Base-by-base conservation (phyloP, 148 eudicot species). In the Nepenthes mirabilis region DNA sequence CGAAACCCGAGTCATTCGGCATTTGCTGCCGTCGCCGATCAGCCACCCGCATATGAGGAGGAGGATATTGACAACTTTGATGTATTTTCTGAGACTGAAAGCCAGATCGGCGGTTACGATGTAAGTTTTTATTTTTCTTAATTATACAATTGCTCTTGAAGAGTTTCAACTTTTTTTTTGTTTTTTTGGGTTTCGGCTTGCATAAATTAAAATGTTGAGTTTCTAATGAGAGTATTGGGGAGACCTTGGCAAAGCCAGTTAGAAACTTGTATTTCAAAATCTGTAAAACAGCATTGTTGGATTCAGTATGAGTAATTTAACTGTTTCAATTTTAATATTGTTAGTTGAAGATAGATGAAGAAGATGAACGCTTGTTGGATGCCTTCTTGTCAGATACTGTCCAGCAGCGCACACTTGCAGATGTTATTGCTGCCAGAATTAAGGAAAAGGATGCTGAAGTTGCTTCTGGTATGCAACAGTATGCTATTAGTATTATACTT, bases 361-460 rank as follows among this genome's bases (percentile, higher is more conserved):
- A 82, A 9, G 98, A 88, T 47, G 96, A 83, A 70, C 77, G 72
- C 68, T 72, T 93, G 74, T 69, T 93, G 59, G 96, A 93, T 37
- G 80, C 91, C n/a, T 93, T 93, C 64, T 66, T 82, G 34, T 83
- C 83, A 0, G 85, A 71, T 68, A 79, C 82, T 65, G 73, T 69
- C 9, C 83, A 77, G 90, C 87, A 83, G 55, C 82, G 75, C 36
- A 86, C 96, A 2, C 79, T 93, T 54, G 96, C 83, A 1, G 96
- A 88, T 72, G 64, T 88, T 40, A 82, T 91, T 65, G 80, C 87
- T 58, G 76, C 79, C 51, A 80, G 76, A 68, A 85, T 88, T 34
- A 86, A 79, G 63, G 78, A 78, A 57, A 82, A 77, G 57, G 85
- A 83, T 79, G 82, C 76, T 14, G 78, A 74, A 67, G 73, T 79